Conservation (phyloP, 2,329 filamentous ascomycete genomes). For the Talaromyces sp. region DNA sequence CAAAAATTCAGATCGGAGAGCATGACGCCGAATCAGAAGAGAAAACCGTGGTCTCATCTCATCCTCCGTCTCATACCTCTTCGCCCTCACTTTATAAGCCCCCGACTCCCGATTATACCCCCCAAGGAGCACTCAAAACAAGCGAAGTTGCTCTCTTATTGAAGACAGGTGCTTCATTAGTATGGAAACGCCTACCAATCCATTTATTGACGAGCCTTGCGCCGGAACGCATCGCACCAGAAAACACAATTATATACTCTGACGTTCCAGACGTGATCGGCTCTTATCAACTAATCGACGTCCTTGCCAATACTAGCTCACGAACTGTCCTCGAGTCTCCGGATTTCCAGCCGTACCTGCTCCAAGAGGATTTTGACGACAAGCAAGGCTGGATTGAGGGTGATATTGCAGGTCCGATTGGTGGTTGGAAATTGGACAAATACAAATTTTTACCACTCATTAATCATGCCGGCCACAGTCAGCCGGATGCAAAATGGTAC, state of each 20-base stretch:
- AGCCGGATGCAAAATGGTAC: constrained; percentile 58
- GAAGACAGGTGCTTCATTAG: constrained; percentile 29
- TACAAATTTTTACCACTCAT: constrained; percentile 63
- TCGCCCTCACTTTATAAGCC: background rate
- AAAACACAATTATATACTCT: constrained; percentile 29
- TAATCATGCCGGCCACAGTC: constrained; percentile 52
- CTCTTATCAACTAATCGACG: constrained; percentile 26
- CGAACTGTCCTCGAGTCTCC: constrained; percentile 18
- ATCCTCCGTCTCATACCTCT: background rate
- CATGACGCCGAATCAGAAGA: background rate
- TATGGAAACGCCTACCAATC: constrained; percentile 31
- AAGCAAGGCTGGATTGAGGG: constrained; percentile 29
- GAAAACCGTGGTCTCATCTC: background rate
- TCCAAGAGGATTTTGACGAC: constrained; percentile 27
- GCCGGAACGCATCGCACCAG: constrained; percentile 25
- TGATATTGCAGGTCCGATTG: constrained; percentile 26
- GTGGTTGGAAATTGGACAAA: constrained; percentile 58
- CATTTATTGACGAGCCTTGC: constrained; percentile 29
- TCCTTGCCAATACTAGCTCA: constrained; percentile 27
- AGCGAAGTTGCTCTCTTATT: constrained; percentile 24
- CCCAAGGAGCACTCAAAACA: constrained; percentile 11
- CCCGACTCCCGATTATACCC: background rate
- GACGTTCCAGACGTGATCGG: constrained; percentile 29
- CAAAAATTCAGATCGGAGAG: background rate
- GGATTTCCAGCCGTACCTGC: constrained; percentile 25